A percentile compares a stretch with the other conserved stretches of the same genome.
Conservation (phyloP, 2,329 filamentous ascomycete species). For the Fusarium sororula region DNA sequence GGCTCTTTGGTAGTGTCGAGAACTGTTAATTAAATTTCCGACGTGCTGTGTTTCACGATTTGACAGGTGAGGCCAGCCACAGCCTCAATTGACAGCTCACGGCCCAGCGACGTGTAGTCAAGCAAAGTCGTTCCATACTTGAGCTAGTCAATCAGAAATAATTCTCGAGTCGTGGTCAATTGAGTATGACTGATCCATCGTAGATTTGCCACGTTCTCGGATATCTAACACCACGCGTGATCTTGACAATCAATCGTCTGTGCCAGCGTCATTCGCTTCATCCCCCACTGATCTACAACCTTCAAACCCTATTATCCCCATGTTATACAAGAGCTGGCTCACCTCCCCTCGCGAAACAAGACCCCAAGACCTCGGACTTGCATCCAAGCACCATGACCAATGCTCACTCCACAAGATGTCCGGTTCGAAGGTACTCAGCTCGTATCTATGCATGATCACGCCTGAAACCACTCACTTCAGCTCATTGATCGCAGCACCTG, state of each 20-base stretch:
- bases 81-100: not conserved
- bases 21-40: not conserved
- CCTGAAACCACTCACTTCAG: conserved; percentile 1
- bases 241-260: not conserved
- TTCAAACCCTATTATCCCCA: not conserved
- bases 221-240: not conserved
- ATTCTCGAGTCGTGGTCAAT: not conserved
- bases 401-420: not conserved
- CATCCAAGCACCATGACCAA: conserved; percentile 5
- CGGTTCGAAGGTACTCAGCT: not conserved
- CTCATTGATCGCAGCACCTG: not conserved
- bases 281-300: conserved; percentile 5
- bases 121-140: not conserved
- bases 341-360: not conserved
- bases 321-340: not conserved
- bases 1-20: not conserved
- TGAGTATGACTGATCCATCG: not conserved
- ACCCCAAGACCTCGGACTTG: conserved; percentile 5
- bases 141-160: not conserved
- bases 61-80: not conserved
- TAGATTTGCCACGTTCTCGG: not conserved
- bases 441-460: conserved; percentile 7
- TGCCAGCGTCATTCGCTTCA: not conserved
- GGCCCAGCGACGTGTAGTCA: not conserved
- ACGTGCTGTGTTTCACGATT: not conserved